These are phyloP conservation scores for Knufia fluminis DNA, from an alignment of 2,329 filamentous ascomycete species.

Conservation along the genomic window DNA sequence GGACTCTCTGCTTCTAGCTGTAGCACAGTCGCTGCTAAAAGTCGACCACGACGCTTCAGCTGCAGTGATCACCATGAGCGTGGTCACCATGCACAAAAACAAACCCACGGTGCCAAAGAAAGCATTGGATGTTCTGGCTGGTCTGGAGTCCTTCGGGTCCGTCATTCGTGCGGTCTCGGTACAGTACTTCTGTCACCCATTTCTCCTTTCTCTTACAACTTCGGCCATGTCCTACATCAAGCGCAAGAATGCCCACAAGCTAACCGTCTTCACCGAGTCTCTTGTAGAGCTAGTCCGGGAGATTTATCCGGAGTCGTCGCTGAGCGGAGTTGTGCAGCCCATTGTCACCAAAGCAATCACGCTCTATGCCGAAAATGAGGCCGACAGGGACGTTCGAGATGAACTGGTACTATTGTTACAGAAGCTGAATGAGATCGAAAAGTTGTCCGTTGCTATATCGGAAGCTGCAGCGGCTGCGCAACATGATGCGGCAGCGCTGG, in stretches of 20 bases:
- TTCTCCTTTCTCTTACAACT: neutral
- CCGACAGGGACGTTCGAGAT: slow-evolving; percentile 43
- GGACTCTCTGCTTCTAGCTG: slow-evolving; percentile 82
- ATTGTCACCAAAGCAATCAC: slow-evolving; percentile 12
- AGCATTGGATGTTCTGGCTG: slow-evolving; percentile 49
- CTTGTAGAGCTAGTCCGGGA: slow-evolving; percentile 16
- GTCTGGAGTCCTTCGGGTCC: neutral
- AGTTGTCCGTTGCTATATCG: slow-evolving; percentile 55
- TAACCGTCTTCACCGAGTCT: slow-evolving; percentile 13
- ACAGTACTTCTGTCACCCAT: neutral
- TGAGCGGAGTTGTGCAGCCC: slow-evolving; percentile 10
- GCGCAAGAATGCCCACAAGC: neutral
- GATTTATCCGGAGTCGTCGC: slow-evolving; percentile 6
- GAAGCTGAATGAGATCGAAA: slow-evolving; percentile 51
- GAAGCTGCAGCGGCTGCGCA: slow-evolving; percentile 57
- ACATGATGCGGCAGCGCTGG: slow-evolving; percentile 64
- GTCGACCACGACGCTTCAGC: slow-evolving; percentile 57
- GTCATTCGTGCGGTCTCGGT: neutral
- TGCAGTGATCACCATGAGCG: slow-evolving; percentile 68
- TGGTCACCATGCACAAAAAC: slow-evolving; percentile 71
- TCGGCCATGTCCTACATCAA: slow-evolving; percentile 3
- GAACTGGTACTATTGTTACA: slow-evolving; percentile 60
- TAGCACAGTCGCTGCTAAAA: slow-evolving; percentile 64
- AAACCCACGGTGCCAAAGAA: slow-evolving; percentile 59
- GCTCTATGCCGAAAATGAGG: slow-evolving; percentile 3